A percentile compares a stretch with the other conserved stretches of the same genome.
These are phyloP conservation scores for Leishmania tropica DNA, from an alignment of 208 protist species.

Conservation along the genomic window DNA sequence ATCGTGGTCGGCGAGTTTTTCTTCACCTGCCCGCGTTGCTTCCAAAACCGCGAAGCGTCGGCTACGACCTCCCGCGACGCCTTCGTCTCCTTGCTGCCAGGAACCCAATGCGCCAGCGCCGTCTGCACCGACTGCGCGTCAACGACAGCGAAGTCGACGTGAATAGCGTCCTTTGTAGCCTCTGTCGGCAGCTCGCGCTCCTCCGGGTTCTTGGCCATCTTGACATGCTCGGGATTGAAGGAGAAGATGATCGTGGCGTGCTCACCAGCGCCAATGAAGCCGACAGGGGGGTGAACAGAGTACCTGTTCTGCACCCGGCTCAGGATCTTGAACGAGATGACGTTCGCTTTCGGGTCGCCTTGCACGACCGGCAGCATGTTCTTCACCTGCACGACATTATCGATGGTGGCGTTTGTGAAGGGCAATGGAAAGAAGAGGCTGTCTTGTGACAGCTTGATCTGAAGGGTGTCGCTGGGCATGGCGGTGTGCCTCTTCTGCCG, in stretches of 20 bases:
- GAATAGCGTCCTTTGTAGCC: slow-evolving; percentile 67
- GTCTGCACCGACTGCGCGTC: slow-evolving; percentile 12
- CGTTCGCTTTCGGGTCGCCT: slow-evolving; percentile 46
- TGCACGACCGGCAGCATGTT: slow-evolving; percentile 52
- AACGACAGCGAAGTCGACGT: slow-evolving; percentile 81
- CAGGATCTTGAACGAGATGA: slow-evolving; percentile 79
- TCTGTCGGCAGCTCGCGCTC: slow-evolving; percentile 47
- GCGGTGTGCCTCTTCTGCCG: background rate
- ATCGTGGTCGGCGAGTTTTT: slow-evolving; percentile 20
- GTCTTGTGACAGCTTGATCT: slow-evolving; percentile 70
- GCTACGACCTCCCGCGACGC: slow-evolving; percentile 19
- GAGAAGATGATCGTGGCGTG: slow-evolving; percentile 57
- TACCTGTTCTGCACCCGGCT: slow-evolving; percentile 74
- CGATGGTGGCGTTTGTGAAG: slow-evolving; percentile 71
- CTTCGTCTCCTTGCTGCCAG: slow-evolving; percentile 22
- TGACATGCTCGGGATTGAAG: slow-evolving; percentile 66
- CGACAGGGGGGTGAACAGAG: slow-evolving; percentile 54
- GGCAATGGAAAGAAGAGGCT: slow-evolving; percentile 81
- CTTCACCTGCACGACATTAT: slow-evolving; percentile 76
- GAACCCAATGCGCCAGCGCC: slow-evolving; percentile 13
- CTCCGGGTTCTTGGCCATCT: slow-evolving; percentile 34
- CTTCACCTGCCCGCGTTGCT: slow-evolving; percentile 42
- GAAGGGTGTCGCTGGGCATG: slow-evolving; percentile 25
- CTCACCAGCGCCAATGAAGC: slow-evolving; percentile 69
- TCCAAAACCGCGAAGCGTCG: slow-evolving; percentile 70